Base-by-base conservation (phyloP, 1,139 yeast species). In the Suhomyces wounanorum region DNA sequence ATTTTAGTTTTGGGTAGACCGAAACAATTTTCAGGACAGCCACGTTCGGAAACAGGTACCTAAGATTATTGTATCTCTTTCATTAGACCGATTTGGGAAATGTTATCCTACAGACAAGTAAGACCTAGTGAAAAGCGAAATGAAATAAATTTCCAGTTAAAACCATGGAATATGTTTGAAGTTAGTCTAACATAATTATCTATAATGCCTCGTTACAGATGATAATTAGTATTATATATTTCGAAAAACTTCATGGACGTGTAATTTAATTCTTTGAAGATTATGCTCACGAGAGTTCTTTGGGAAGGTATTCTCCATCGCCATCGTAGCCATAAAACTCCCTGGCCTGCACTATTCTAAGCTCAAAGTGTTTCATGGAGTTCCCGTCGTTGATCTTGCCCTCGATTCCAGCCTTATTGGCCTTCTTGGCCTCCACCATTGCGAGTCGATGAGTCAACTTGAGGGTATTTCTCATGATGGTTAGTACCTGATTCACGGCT, bases 401-500 rank as follows among this genome's bases (percentile, higher is more conserved):
- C 30, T 54, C 53, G 13, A 56, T 33, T 1, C 38, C 16, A 2
- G 36, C 17, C 23, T 40, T 25, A 13, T 48, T 51, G 8, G 30
- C 44, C 13, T 14, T 33, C 13, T 44, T 42, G 26, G 53, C 53
- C 36, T 54, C 55, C 14, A 45, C 51, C 38, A 55, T 39, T 7
- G 58, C 59, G 21, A 73, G 50, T 8, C 60, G 51, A 50, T 69
- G 73, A 1, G 85, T 81, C 21, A 76, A 61, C 13, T 59, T 56
- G 40, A 83, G 68, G 2, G 83, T 80, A 42, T 67, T 66, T 21
- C 73, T 66, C 79, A 83, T 79, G 13, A 81, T 72, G 3, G 79
- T 69, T 39, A 82, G 66, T 2, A 78, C 84, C 54, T 79, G 82
- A 56, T 74, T 73, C 3, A 78, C 78, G 0, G 83, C 74, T 52